Base-by-base conservation (phyloP, 164 flowering plant genomes). In the Kingdonia uniflora region DNA sequence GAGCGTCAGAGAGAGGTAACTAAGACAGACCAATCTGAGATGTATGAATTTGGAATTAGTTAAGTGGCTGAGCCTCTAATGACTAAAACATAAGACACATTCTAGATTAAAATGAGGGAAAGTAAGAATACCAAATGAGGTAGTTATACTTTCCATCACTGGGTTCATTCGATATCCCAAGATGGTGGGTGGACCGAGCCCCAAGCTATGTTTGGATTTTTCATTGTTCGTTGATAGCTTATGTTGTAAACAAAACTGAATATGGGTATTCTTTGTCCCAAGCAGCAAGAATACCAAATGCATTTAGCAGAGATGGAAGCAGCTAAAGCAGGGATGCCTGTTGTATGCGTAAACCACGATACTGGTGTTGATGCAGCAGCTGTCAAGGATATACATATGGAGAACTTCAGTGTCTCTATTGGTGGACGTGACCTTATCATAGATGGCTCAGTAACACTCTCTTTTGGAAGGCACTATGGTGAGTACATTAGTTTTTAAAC, bases 241-340 rank as follows among this genome's bases (percentile, higher is more conserved):
- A n/a, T n/a, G n/a, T n/a, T n/a, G n/a, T 29, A 29, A 29, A 29
- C 8, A 8, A 3, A 29, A 29, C 35, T 29, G 8, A 29, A 29
- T 29, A 29, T 29, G 4, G 35, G 6, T 38, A 21, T 45, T 14
- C 16, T 45, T 11, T 50, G 24, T 60, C 19, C 22, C 52, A 51
- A 56, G 49, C 73, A 92, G 99, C 76, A 68, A 51, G 78, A 94
- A 74, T 94, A 73, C 63, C 92, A 78, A 65, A 78, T 78, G 77
- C 99, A 94, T 77, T 51, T 94, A 52, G 80, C 79, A 2, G 99
- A 94, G 68, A 89, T 94, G 99, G 99, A 94, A 74, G 97, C 95
- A 44, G 78, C 67, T 45, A 84, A 77, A 68, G 97, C 87, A 51
- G 99, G 99, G 48, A 94, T 94, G 99, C 99, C 99, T 51, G 79